Conservation (phyloP, 257 asterid species). For the Coffea canephora region DNA sequence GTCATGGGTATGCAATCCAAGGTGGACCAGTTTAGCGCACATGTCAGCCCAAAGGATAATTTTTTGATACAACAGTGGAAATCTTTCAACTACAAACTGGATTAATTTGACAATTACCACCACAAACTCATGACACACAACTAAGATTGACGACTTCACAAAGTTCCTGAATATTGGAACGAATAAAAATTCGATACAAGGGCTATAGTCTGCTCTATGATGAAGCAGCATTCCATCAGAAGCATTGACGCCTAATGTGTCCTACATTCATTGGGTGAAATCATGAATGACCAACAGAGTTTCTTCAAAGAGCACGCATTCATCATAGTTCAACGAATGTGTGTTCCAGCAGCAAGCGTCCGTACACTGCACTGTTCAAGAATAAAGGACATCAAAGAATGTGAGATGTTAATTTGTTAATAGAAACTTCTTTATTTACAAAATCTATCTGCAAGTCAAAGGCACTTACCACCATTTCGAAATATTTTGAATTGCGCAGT, state of each 20-base stretch:
- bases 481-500: background rate
- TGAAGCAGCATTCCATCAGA: background rate
- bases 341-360: background rate
- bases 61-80: background rate
- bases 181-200: background rate
- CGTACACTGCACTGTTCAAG: conserved; percentile 1
- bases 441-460: background rate
- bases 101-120: background rate
- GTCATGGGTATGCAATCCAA: background rate
- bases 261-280: background rate
- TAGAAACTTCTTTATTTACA: background rate
- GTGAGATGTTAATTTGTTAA: background rate
- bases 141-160: background rate
- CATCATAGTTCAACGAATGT: background rate
- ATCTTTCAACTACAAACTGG: background rate
- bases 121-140: background rate
- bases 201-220: background rate
- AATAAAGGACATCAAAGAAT: background rate
- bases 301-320: background rate
- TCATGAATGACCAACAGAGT: background rate
- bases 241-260: background rate
- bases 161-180: background rate
- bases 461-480: background rate
- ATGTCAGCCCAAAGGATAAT: background rate
- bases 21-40: background rate